phyloP scores from a whole-genome alignment of 768 basidiomycete species.

The Hygrophoropsis aurantiaca region DNA sequence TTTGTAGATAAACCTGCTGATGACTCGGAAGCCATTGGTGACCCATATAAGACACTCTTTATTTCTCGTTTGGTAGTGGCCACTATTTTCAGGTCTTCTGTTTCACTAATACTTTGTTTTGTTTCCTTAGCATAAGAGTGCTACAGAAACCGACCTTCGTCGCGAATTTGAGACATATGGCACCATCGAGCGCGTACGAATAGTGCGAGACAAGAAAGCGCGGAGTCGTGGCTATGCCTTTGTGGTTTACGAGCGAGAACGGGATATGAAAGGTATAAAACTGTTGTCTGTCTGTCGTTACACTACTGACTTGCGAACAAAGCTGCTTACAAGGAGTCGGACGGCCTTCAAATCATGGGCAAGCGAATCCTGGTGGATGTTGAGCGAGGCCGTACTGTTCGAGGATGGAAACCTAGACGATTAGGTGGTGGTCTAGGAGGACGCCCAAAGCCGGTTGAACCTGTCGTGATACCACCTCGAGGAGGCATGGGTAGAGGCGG shows the following conservation, averaged over 20 bases:
- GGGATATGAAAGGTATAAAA: slow-evolving; percentile 96
- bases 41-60: slow-evolving; percentile 98
- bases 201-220: slow-evolving; percentile 88
- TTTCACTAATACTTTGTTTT: slow-evolving; percentile 16
- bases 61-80: slow-evolving; percentile 79
- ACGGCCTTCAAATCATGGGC: slow-evolving; percentile 93
- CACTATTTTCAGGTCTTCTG: not conserved
- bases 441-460: slow-evolving; percentile 77
- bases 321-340: slow-evolving; percentile 99
- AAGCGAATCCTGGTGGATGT: slow-evolving; percentile 97
- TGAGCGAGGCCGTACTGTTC: slow-evolving; percentile 95
- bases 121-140: slow-evolving; percentile 75
- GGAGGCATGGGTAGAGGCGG: slow-evolving; percentile 29
- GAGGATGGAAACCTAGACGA: slow-evolving; percentile 97
- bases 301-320: slow-evolving; percentile 18
- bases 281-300: slow-evolving; percentile 7
- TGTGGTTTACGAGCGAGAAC: slow-evolving; percentile 95
- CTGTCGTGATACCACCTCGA: slow-evolving; percentile 29
- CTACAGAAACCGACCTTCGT: slow-evolving; percentile 88
- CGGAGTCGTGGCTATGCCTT: slow-evolving; percentile 94
- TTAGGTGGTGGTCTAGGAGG: slow-evolving; percentile 99
- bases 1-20: slow-evolving; percentile 88
- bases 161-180: slow-evolving; percentile 97
- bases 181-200: slow-evolving; percentile 89
- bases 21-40: slow-evolving; percentile 87